Conservation (phyloP, 2,329 filamentous ascomycete genomes). For the Xylaria sp. region DNA sequence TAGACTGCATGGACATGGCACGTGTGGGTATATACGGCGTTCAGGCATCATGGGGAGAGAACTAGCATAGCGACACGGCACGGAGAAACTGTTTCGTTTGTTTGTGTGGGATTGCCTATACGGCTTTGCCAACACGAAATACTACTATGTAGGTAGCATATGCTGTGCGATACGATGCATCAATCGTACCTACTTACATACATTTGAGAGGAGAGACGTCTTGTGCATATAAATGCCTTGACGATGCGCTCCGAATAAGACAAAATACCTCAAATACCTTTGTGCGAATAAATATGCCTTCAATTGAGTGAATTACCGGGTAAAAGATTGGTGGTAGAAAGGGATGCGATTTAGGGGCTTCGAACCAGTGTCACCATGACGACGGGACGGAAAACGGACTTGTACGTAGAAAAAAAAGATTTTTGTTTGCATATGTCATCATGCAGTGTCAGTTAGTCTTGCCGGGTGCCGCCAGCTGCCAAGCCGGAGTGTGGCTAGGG, state of each 20-base stretch:
- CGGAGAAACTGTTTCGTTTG: background rate
- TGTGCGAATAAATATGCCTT: background rate
- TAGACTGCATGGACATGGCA: slow-evolving; percentile 8
- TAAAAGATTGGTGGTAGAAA: background rate
- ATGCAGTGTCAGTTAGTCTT: too few relatives aligned
- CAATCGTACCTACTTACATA: background rate
- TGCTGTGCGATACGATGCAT: too few relatives aligned
- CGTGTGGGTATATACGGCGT: slow-evolving; percentile 13
- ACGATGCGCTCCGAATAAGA: background rate
- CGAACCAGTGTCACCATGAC: background rate
- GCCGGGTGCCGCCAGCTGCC: background rate
- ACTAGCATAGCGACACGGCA: slow-evolving; percentile 17
- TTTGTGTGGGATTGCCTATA: background rate
- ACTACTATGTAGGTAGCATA: too few relatives aligned
- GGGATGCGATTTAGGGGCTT: background rate
- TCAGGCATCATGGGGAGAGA: slow-evolving; percentile 9
- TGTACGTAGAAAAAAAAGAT: background rate
- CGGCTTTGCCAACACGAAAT: too few relatives aligned
- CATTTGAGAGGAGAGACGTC: background rate
- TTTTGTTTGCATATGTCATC: background rate
- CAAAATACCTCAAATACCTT: background rate
- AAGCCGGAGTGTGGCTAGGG: background rate
- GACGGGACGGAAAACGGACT: background rate
- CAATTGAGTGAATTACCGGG: background rate
- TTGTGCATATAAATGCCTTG: slow-evolving; percentile 7